Base-by-base conservation (phyloP, 1,139 yeast species). In the Kodamaea fungicola region DNA sequence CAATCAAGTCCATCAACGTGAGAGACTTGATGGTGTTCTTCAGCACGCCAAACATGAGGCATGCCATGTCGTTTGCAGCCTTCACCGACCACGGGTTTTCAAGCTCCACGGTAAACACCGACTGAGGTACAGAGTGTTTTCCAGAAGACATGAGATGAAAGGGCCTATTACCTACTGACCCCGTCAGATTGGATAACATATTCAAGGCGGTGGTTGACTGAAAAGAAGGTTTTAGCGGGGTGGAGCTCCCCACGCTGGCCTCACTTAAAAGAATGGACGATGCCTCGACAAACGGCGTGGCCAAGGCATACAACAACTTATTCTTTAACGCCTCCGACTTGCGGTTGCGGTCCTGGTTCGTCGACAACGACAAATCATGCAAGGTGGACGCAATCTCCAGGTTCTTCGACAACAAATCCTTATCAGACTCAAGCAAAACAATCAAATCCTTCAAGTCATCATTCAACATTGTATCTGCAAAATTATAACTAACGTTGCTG, bases 41-140 rank as follows among this genome's bases (percentile, higher is more conserved):
- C 42, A 86, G 79, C 8, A 85, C 79, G 12, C 96, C 97, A 64
- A 89, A 86, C 68, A 86, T 80, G 45, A 88, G 70, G 54, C 95
- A 85, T 0, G 96, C 96, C 49, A 88, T 67, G 59, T 90, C 97
- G 54, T 90, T 90, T 7, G 95, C 90, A 6, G 95, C 90, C 49
- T 78, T 78, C 32, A 90, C 76, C 13, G 71, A 62, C 88, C 94
- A 90, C 0, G 97, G 97, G 34, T 76, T 71, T n/a, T 75, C 78
- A 12, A 76, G 65, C 8, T 78, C 80, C 30, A 94, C 86, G 0
- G 96, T 88, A 57, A 90, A 83, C 4, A 89, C 83, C 0, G 95
- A 92, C 54, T 83, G 88, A 29, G 90, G 89, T 3, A 81, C 69
- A 1, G 80, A 67, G 42, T 80, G 82, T 49, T 81, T 83, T 6